Percentiles rank a stretch among this genome's conserved stretches.
Evolutionary conservation across 2,329 filamentous ascomycete species (phyloP).

Genomic region (Esteya vermicola): DNA sequence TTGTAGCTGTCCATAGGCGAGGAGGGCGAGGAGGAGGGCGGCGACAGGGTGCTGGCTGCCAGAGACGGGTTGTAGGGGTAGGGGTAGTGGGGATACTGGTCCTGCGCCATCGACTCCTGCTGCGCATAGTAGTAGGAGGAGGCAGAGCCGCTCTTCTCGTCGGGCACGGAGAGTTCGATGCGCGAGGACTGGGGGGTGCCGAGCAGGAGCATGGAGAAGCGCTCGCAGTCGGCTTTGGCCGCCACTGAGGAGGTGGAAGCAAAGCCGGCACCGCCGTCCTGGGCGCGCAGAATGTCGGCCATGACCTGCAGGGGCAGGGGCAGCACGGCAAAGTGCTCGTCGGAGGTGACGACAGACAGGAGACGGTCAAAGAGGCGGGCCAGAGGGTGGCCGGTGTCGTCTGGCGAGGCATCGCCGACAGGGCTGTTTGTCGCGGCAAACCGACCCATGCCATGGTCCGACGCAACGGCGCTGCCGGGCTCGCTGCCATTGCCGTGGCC

Average conservation of each 20-base stretch:
- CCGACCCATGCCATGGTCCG: no score
- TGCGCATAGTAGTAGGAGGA: no score
- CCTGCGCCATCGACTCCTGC: no score
- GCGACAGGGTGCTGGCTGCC: not conserved
- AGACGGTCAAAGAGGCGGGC: constrained; percentile 3
- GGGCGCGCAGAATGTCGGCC: constrained; percentile 4
- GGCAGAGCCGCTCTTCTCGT: no score
- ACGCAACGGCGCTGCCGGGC: no score
- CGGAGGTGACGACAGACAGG: constrained; percentile 1
- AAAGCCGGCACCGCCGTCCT: constrained; percentile 1
- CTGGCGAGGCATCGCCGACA: no score
- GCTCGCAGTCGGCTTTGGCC: not conserved
- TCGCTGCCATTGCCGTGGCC: no score
- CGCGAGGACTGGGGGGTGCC: not conserved
- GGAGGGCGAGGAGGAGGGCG: not conserved
- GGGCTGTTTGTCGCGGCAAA: no score
- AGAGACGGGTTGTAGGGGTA: no score
- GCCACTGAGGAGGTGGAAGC: no score
- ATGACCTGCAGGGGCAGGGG: constrained; percentile 4
- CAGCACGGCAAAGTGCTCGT: constrained; percentile 5
- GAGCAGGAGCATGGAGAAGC: constrained; percentile 1
- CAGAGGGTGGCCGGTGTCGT: constrained; percentile 6
- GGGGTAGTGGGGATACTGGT: no score
- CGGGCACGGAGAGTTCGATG: not conserved
- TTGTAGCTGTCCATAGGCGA: not conserved